Percentiles rank a stretch among this genome's conserved stretches.
Conservation (phyloP, 768 basidiomycete genomes). For the Lentinus brumalis region DNA sequence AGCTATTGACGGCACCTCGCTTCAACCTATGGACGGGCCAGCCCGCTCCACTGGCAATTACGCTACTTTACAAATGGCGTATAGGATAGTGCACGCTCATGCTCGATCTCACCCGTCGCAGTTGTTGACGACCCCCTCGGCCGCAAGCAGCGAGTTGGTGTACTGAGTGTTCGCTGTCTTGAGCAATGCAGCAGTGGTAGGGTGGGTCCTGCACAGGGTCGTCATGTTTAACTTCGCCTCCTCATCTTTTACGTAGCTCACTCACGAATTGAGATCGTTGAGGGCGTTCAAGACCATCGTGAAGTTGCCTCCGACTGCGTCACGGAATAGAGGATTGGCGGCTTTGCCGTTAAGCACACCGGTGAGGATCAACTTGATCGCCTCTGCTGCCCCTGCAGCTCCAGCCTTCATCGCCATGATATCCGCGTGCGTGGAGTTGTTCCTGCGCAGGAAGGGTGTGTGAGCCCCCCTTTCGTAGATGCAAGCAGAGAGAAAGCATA, state of each 20-base stretch:
- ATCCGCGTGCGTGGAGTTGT: slow-evolving; percentile 1
- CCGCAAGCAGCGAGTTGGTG: slow-evolving; percentile 17
- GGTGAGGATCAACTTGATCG: slow-evolving; percentile 19
- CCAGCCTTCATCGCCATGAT: slow-evolving; percentile 1
- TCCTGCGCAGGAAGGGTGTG: background rate
- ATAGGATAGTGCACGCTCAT: background rate
- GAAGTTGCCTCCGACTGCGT: slow-evolving; percentile 21
- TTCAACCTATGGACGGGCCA: background rate
- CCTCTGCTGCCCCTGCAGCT: slow-evolving; percentile 4
- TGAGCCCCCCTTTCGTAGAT: too few species aligned
- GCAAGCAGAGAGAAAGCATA: background rate
- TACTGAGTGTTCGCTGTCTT: slow-evolving; percentile 13
- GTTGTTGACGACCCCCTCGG: slow-evolving; percentile 18
- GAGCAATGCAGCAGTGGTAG: slow-evolving; percentile 6
- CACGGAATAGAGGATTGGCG: slow-evolving; percentile 21
- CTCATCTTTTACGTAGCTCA: background rate
- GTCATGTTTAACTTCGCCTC: too few species aligned
- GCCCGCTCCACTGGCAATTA: too few species aligned
- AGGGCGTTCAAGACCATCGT: slow-evolving; percentile 1
- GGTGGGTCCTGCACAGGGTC: slow-evolving; percentile 8
- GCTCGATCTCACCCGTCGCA: slow-evolving; percentile 16
- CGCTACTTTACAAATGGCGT: too few species aligned
- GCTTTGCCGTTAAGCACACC: slow-evolving; percentile 22
- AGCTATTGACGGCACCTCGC: too few species aligned
- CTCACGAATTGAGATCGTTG: slow-evolving; percentile 8